Conservation (phyloP, 2,329 filamentous ascomycete genomes). For the Sclerotinia glacialis region DNA sequence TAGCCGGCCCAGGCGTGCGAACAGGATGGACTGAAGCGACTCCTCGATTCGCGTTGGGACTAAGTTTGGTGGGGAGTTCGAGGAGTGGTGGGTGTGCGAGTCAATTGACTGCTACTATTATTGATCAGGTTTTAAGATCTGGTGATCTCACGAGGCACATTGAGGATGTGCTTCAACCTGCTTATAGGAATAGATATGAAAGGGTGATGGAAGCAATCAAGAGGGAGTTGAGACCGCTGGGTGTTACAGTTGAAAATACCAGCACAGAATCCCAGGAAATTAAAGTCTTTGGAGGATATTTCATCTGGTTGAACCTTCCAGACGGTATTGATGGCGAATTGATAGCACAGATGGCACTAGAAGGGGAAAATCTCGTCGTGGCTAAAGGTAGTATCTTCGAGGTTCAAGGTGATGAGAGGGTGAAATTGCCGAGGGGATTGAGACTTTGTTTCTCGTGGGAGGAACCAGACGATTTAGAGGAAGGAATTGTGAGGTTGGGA, state of each 20-base stretch:
- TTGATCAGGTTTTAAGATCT: constrained; percentile 48
- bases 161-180: constrained; percentile 44
- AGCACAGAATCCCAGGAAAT: constrained; percentile 44
- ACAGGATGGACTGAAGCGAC: constrained; percentile 87
- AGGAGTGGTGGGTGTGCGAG: constrained; percentile 57
- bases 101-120: constrained; percentile 52
- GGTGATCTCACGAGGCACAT: constrained; percentile 49
- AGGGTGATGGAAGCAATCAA: constrained; percentile 58
- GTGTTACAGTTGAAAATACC: constrained; percentile 46
- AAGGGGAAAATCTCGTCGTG: constrained; percentile 64
- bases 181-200: constrained; percentile 47
- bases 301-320: constrained; percentile 74
- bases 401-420: constrained; percentile 55
- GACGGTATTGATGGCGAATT: constrained; percentile 48
- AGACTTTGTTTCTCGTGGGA: constrained; percentile 74
- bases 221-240: constrained; percentile 59
- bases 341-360: constrained; percentile 56
- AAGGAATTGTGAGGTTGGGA: constrained; percentile 65
- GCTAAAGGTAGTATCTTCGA: constrained; percentile 70
- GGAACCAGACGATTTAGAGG: constrained; percentile 59
- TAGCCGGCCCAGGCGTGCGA: constrained; percentile 74
- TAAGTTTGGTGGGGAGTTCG: constrained; percentile 53
- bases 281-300: constrained; percentile 73
- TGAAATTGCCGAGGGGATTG: constrained; percentile 58
- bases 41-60: constrained; percentile 54